Conservation (phyloP, 139 green algal species). For the Chlorella ohadii region DNA sequence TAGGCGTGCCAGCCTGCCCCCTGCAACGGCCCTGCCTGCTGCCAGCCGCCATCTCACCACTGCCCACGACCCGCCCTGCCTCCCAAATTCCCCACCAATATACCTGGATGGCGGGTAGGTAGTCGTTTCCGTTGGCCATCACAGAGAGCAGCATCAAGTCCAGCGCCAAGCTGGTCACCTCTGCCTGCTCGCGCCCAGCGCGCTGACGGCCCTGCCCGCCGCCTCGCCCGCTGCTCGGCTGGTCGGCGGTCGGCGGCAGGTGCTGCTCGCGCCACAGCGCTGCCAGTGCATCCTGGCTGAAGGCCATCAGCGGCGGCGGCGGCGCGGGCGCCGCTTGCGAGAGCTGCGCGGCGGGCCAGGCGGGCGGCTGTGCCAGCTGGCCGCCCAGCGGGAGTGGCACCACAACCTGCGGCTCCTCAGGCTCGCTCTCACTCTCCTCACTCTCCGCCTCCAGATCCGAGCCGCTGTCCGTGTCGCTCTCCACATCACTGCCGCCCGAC, state of each 20-base stretch:
- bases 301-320: slow-evolving; percentile 14
- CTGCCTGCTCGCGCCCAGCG: neutral
- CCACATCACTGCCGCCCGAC: neutral
- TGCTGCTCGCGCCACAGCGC: slow-evolving; percentile 36
- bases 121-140: slow-evolving; percentile 80
- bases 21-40: too few relatives aligned
- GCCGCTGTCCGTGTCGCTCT: neutral
- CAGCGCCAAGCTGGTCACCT: slow-evolving; percentile 29
- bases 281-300: slow-evolving; percentile 26
- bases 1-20: too few relatives aligned
- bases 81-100: neutral
- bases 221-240: neutral
- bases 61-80: too few relatives aligned
- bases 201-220: neutral
- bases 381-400: neutral
- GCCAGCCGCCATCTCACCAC: too few relatives aligned
- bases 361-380: neutral
- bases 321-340: neutral
- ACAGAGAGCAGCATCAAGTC: slow-evolving; percentile 76
- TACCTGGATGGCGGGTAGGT: slow-evolving; percentile 68
- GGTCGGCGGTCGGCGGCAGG: neutral
- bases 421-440: neutral
- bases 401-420: neutral
- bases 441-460: neutral
- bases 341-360: neutral